phyloP scores from a whole-genome alignment of 768 basidiomycete species.

The Trametes cubensis region DNA sequence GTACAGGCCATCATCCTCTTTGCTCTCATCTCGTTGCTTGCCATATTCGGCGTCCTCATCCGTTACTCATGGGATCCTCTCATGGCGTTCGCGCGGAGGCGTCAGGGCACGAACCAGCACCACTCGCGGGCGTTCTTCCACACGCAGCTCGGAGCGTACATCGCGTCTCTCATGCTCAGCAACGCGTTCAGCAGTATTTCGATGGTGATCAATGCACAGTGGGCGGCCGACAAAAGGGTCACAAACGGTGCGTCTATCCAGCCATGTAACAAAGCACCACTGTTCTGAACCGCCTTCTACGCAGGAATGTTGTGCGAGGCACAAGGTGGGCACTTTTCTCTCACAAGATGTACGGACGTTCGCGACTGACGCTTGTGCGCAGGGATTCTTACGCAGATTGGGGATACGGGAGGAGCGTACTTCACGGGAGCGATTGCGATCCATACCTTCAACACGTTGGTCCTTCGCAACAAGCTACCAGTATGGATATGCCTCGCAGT shows the following conservation, averaged over 20 bases:
- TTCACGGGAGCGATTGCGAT: slow-evolving; percentile 67
- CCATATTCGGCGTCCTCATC: slow-evolving; percentile 51
- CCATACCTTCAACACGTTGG: slow-evolving; percentile 70
- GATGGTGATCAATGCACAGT: slow-evolving; percentile 57
- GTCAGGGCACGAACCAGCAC: slow-evolving; percentile 4
- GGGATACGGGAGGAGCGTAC: slow-evolving; percentile 61
- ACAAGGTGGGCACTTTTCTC: slow-evolving; percentile 52
- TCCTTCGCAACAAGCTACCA: slow-evolving; percentile 57
- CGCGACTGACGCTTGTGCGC: not conserved
- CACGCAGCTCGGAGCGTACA: slow-evolving; percentile 72
- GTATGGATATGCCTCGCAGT: slow-evolving; percentile 46
- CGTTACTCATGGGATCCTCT: slow-evolving; percentile 53
- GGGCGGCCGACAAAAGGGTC: slow-evolving; percentile 34
- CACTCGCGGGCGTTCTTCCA: slow-evolving; percentile 59
- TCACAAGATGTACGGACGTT: not conserved
- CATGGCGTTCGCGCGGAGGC: slow-evolving; percentile 32
- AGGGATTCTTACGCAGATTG: slow-evolving; percentile 55
- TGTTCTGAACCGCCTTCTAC: not conserved
- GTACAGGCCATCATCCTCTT: slow-evolving; percentile 51
- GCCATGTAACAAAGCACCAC: not conserved
- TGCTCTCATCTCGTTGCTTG: slow-evolving; percentile 55
- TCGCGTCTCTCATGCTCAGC: slow-evolving; percentile 61
- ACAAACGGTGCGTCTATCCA: slow-evolving; percentile 11
- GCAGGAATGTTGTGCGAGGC: slow-evolving; percentile 52
- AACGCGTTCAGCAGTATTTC: slow-evolving; percentile 56